Base-by-base conservation (phyloP, 305 asterid genomes). In the Solanum aculeatissimum region DNA sequence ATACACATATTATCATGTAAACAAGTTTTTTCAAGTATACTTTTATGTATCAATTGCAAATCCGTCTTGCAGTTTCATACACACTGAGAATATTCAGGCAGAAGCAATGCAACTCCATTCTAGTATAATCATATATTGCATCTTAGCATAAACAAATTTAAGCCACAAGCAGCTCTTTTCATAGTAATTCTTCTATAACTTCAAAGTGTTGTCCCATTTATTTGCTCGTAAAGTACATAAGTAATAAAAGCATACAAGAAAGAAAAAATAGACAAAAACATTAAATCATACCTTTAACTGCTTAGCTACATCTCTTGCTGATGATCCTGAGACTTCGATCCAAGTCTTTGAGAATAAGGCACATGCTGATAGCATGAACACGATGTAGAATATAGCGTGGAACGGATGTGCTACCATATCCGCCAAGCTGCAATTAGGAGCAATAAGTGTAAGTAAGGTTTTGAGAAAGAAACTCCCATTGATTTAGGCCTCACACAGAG, bases 311-410 rank as follows among this genome's bases (percentile, higher is more conserved):
- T 93, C 97, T 81, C 90, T 88, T 49, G 97, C 97, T 4, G 97
- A 93, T 25, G 97, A 93, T 42, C 97, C 97, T n/a, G 96, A 93
- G 47, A 93, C 97, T 89, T 93, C 97, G 82, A 93, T 93, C 97
- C 97, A 93, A 7, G 97, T 92, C 77, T 93, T 93, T 49, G 97
- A 93, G 89, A 93, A 93, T 63, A 93, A 83, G 38, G 97, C 96
- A 84, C 97, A 93, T 29, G 95, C 97, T 72, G 96, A 90, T 38
- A 93, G 91, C 97, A 93, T 93, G 83, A 93, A 93, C 66, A 92
- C 92, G 2, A 93, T 90, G 62, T 93, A 93, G 80, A 93, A 92
- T 18, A 93, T 86, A 75, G 95, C 97, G 83, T 93, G 97, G 89
- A 93, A 93, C 23, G 97, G 97, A 87, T 93, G 90, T 71, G 97